Percentiles rank a stretch among this genome's conserved stretches.
phyloP scores from a whole-genome alignment of 169 alveolate species.

The Eimeria praecox region DNA sequence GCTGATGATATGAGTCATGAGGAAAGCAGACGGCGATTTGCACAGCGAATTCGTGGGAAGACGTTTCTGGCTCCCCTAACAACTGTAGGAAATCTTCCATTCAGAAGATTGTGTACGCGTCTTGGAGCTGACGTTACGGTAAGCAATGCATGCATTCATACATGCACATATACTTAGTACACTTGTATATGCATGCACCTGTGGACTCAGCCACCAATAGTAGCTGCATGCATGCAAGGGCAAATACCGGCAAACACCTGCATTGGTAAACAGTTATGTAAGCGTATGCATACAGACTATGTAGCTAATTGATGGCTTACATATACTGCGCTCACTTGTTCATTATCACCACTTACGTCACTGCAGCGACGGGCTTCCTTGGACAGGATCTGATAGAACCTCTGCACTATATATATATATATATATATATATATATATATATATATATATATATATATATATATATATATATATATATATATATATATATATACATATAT shows the following conservation, averaged over 20 bases:
- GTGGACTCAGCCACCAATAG: not conserved
- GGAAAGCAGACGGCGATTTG: conserved; percentile 19
- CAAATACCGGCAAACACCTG: not conserved
- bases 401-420: not conserved
- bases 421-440: no score
- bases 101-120: conserved; percentile 85
- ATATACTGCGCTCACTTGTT: not conserved
- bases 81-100: conserved; percentile 89
- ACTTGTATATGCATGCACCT: not conserved
- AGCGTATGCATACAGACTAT: not conserved
- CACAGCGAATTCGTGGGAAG: conserved; percentile 32
- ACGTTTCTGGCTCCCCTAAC: conserved; percentile 87
- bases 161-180: not conserved
- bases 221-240: not conserved
- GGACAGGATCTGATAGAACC: not conserved
- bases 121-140: conserved; percentile 84
- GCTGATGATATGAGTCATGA: not conserved
- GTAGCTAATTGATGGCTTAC: not conserved
- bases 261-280: not conserved
- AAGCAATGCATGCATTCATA: not conserved
- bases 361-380: not conserved
- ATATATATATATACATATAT: no score
- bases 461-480: not conserved
- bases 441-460: not conserved
- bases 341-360: not conserved